phyloP scores from a whole-genome alignment of 495 filamentous ascomycete species.

The Viridothelium virens region DNA sequence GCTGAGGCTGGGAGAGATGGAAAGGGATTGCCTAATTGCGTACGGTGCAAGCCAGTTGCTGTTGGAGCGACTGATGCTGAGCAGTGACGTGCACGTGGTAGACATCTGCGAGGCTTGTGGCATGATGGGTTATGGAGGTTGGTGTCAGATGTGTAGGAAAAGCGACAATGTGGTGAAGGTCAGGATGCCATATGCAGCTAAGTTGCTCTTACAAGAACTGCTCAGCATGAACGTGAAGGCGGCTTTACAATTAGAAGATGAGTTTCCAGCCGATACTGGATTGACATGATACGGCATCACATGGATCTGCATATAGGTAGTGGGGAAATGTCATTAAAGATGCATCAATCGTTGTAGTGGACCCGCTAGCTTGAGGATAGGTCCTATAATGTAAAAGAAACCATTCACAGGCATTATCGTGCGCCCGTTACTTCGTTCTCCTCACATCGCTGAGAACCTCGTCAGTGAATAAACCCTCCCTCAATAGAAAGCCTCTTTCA shows the following conservation, averaged over 20 bases:
- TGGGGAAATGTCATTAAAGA: neutral
- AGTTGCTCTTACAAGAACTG: slow-evolving; percentile 91
- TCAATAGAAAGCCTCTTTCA: no score
- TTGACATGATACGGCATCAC: neutral
- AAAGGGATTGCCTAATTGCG: slow-evolving; percentile 93
- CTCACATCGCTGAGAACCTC: no score
- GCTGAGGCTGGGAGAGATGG: slow-evolving; percentile 95
- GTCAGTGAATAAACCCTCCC: no score
- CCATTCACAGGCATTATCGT: no score
- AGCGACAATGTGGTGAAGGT: slow-evolving; percentile 74
- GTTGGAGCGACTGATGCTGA: slow-evolving; percentile 89
- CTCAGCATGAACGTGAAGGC: slow-evolving; percentile 96
- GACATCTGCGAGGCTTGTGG: slow-evolving; percentile 91
- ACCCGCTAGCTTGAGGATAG: no score
- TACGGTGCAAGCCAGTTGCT: slow-evolving; percentile 81
- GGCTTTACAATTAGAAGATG: slow-evolving; percentile 75
- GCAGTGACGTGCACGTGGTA: slow-evolving; percentile 78
- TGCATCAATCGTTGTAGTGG: neutral
- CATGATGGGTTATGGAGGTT: slow-evolving; percentile 87
- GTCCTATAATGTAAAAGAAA: no score
- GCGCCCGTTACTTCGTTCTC: no score
- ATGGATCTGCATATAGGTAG: neutral
- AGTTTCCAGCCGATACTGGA: slow-evolving; percentile 58
- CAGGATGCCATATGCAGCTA: slow-evolving; percentile 98
- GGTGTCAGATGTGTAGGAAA: slow-evolving; percentile 83